These are phyloP conservation scores for Leptodontidium sp. DNA, from an alignment of 2,329 filamentous ascomycete species.

Conservation along the genomic window DNA sequence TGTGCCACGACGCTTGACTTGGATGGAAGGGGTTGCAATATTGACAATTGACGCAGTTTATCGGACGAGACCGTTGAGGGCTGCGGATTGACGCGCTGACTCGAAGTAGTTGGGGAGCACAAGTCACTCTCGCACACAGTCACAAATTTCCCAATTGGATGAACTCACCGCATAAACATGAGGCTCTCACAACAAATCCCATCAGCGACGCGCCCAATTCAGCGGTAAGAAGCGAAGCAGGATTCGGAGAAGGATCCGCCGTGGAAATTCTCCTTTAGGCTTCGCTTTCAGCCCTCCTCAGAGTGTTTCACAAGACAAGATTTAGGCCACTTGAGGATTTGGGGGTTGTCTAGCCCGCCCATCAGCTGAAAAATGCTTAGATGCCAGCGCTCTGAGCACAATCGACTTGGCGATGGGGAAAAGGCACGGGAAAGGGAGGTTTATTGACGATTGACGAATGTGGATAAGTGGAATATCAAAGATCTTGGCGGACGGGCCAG, in stretches of 20 bases:
- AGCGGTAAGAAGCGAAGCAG: not conserved
- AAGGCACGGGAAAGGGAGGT: not conserved
- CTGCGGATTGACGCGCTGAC: not conserved
- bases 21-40: not conserved
- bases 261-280: not conserved
- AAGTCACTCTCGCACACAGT: not conserved
- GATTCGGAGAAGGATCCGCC: slow-evolving; percentile 4
- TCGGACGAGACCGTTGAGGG: not conserved
- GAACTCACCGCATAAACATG: not conserved
- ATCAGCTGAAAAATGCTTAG: slow-evolving; percentile 7
- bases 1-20: not conserved
- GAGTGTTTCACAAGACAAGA: not conserved
- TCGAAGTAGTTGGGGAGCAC: not conserved
- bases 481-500: not conserved
- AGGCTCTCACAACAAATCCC: not conserved
- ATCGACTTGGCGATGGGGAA: slow-evolving; percentile 6
- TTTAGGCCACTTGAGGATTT: not conserved
- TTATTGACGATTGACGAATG: slow-evolving; percentile 5
- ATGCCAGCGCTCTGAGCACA: not conserved
- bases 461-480: not conserved
- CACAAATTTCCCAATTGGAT: not conserved
- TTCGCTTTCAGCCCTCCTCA: slow-evolving; percentile 14
- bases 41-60: slow-evolving; percentile 4
- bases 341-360: not conserved
- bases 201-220: not conserved